A percentile compares a stretch with the other conserved stretches of the same genome.
phyloP scores from a whole-genome alignment of 352 stramenopile species.

The Phytophthora nicotianae region DNA sequence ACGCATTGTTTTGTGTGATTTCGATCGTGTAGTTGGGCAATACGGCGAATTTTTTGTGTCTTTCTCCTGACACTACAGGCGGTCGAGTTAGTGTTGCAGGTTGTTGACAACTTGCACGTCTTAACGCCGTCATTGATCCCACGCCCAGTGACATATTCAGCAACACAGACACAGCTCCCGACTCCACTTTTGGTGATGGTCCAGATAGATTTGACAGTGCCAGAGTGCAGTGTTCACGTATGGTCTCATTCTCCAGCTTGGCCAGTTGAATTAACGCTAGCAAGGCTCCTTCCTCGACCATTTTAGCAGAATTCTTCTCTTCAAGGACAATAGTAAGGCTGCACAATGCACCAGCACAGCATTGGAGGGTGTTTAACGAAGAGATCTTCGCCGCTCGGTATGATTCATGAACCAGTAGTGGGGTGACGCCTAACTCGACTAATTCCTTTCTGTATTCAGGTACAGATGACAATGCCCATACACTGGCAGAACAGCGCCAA shows the following conservation, averaged over 20 bases:
- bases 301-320: constrained; percentile 47
- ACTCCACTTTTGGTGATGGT: constrained; percentile 72
- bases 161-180: constrained; percentile 62
- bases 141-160: constrained; percentile 54
- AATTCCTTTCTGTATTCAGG: constrained; percentile 47
- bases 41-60: constrained; percentile 49
- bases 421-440: constrained; percentile 54
- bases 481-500: constrained; percentile 62
- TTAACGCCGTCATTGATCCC: background rate
- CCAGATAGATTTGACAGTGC: constrained; percentile 75
- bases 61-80: constrained; percentile 45
- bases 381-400: constrained; percentile 26
- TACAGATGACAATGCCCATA: constrained; percentile 61
- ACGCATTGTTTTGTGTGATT: constrained; percentile 7
- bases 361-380: constrained; percentile 49
- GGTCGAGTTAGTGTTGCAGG: constrained; percentile 38
- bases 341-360: constrained; percentile 63
- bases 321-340: constrained; percentile 59
- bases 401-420: constrained; percentile 53
- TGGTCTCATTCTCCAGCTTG: constrained; percentile 60
- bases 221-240: constrained; percentile 72
- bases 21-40: constrained; percentile 44
- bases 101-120: constrained; percentile 18
- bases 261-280: constrained; percentile 68
- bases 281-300: constrained; percentile 70